Evolutionary conservation across 306 rosid genomes (phyloP).

Genomic region (Begonia fuchsioides): DNA sequence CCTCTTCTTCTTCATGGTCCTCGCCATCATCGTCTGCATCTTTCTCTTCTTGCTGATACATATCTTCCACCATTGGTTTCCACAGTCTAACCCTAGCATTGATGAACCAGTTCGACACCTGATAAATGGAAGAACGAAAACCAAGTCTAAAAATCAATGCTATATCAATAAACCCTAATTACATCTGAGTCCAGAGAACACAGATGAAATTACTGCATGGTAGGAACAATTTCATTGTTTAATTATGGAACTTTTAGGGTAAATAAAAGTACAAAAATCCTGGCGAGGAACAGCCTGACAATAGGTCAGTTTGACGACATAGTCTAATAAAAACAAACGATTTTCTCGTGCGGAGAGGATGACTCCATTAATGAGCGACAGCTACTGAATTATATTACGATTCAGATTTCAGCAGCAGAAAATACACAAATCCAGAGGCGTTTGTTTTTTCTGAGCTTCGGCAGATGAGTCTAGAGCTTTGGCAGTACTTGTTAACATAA

Average conservation of each 20-base stretch:
- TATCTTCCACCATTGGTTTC: slow-evolving; percentile 99
- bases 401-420: no score
- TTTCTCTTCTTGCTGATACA: slow-evolving; percentile 89
- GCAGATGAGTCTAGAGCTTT: no score
- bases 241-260: not conserved
- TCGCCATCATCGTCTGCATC: slow-evolving; percentile 28
- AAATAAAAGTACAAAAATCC: not conserved
- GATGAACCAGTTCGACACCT: slow-evolving; percentile 99
- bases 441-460: no score
- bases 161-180: not conserved
- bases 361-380: no score
- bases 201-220: no score
- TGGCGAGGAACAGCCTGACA: not conserved
- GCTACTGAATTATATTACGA: no score
- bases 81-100: slow-evolving; percentile 99
- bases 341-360: no score
- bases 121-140: not conserved
- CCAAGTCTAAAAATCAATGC: not conserved
- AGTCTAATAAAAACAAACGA: no score
- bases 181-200: no score
- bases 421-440: no score
- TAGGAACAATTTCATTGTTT: not conserved
- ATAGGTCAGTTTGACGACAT: no score
- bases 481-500: no score
- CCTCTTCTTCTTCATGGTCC: slow-evolving; percentile 13